These are phyloP conservation scores for Kregervanrija delftensis DNA, from an alignment of 805 yeast species.

Conservation along the genomic window DNA sequence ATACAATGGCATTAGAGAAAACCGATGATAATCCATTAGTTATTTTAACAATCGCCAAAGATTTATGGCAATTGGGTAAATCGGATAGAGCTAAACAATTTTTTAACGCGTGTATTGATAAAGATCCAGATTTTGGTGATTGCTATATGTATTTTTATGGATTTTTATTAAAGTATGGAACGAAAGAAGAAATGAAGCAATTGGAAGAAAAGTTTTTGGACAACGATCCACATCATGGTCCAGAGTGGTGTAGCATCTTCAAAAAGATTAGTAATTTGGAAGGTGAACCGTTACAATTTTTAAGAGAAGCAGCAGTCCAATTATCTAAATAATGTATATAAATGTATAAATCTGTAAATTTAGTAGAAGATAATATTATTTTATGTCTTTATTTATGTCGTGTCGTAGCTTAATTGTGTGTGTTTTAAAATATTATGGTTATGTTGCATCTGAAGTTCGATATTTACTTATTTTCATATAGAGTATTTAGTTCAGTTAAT, in stretches of 20 bases:
- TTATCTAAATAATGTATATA: not conserved
- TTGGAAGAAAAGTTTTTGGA: constrained; percentile 30
- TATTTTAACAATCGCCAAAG: constrained; percentile 55
- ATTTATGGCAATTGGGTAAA: constrained; percentile 63
- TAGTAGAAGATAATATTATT: not conserved
- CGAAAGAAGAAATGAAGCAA: constrained; percentile 28
- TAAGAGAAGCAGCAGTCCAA: constrained; percentile 13
- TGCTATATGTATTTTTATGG: constrained; percentile 62
- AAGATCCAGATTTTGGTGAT: constrained; percentile 62
- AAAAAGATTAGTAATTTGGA: constrained; percentile 38
- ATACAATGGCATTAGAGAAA: constrained; percentile 62
- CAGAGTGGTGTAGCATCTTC: constrained; percentile 44
- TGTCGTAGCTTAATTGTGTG: too few relatives aligned
- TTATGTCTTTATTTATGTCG: too few relatives aligned
- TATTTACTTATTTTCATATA: too few relatives aligned
- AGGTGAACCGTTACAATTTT: constrained; percentile 13
- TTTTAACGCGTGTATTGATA: constrained; percentile 56
- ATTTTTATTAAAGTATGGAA: constrained; percentile 34
- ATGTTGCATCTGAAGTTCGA: too few relatives aligned
- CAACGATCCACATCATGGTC: constrained; percentile 58
- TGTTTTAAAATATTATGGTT: too few relatives aligned
- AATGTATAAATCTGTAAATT: not conserved
- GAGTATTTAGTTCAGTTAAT: too few relatives aligned
- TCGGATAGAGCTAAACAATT: constrained; percentile 59
- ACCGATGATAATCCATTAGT: constrained; percentile 58